A percentile compares a stretch with the other conserved stretches of the same genome.
These are phyloP conservation scores for Prunus armeniaca DNA, from an alignment of 306 rosid species.

Conservation along the genomic window DNA sequence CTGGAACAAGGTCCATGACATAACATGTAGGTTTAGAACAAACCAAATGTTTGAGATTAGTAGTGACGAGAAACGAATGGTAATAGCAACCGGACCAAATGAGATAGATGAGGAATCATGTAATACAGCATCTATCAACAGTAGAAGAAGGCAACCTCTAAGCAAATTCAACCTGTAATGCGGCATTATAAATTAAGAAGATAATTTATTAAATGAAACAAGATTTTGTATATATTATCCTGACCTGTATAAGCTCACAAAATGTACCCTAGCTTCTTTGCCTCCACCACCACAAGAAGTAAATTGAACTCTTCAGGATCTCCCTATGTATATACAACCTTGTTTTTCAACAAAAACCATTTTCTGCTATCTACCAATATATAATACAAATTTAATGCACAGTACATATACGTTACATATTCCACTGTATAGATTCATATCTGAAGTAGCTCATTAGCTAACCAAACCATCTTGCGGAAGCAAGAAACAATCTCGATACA, in stretches of 20 bases:
- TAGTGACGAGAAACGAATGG: background rate
- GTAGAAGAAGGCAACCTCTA: too few relatives aligned
- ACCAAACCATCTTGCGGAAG: constrained; percentile 69
- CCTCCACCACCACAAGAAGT: constrained; percentile 41
- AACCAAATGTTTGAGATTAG: background rate
- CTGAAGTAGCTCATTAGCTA: constrained; percentile 31
- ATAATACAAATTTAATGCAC: constrained; percentile 20
- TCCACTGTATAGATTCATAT: constrained; percentile 33
- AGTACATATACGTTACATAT: constrained; percentile 20
- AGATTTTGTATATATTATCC: constrained; percentile 37
- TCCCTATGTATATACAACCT: constrained; percentile 51
- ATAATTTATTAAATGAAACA: constrained; percentile 15
- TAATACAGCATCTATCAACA: too few relatives aligned
- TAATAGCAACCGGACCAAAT: background rate
- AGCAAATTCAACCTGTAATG: background rate
- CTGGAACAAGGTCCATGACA: background rate
- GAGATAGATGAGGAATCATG: background rate
- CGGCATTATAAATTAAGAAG: constrained; percentile 22
- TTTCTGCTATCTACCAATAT: constrained; percentile 31
- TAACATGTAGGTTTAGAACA: background rate
- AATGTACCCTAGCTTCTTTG: constrained; percentile 30
- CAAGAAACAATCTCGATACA: constrained; percentile 52
- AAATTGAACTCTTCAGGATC: constrained; percentile 35
- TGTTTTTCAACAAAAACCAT: constrained; percentile 38
- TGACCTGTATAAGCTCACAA: constrained; percentile 42